Evolutionary conservation across 495 filamentous ascomycete genomes (phyloP).

Genomic region (Hypoxylon crocopeplum): DNA sequence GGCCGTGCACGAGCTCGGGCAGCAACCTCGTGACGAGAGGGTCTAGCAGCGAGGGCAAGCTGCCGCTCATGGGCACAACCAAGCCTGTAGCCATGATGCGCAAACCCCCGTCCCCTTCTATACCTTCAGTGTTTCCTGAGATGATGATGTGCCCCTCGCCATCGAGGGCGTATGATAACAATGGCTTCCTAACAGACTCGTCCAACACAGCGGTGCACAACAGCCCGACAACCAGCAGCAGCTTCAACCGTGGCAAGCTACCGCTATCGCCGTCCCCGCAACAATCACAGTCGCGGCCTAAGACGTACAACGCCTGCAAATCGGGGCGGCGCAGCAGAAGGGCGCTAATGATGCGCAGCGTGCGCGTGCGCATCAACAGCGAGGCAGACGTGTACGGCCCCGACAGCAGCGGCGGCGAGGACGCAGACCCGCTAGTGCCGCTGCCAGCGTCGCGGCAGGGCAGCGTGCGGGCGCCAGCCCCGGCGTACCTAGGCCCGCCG

Average conservation of each 20-base stretch:
- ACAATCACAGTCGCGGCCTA: not conserved
- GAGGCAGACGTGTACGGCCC: constrained; percentile 30
- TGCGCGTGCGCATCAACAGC: constrained; percentile 33
- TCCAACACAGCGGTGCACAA: constrained; percentile 21
- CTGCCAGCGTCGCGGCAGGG: not conserved
- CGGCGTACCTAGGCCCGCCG: constrained; percentile 21
- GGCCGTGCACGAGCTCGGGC: constrained; percentile 6
- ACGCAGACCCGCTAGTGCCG: not conserved
- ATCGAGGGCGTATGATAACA: not conserved
- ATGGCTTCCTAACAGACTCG: constrained; percentile 3
- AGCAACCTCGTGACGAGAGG: constrained; percentile 18
- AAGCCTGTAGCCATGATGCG: constrained; percentile 6
- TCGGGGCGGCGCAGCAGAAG: not conserved
- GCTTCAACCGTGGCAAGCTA: not conserved
- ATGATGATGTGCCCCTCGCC: not conserved
- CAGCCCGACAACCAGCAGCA: constrained; percentile 10
- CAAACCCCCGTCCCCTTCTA: not conserved
- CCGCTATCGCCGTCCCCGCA: not conserved
- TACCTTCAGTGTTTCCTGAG: not conserved
- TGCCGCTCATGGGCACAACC: constrained; percentile 7
- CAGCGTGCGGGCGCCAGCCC: constrained; percentile 1
- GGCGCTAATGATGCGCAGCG: constrained; percentile 12
- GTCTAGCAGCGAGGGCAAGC: not conserved
- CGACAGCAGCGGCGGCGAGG: not conserved
- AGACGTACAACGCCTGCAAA: not conserved